Evolutionary conservation across 495 filamentous ascomycete genomes (phyloP).

Genomic region (Bombardia bombarda): DNA sequence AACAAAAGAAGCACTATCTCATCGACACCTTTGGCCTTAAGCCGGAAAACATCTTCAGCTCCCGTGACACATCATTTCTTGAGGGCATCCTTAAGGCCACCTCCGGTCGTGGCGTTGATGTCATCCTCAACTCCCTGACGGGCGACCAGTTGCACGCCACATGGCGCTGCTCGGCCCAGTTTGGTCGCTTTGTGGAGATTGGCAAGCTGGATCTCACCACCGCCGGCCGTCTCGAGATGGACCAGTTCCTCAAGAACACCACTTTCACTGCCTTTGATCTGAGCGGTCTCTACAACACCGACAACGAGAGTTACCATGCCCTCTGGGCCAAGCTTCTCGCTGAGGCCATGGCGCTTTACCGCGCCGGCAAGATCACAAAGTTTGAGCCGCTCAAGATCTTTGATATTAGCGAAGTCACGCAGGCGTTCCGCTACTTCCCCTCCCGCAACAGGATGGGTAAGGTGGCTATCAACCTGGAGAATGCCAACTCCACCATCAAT

Average conservation of each 20-base stretch:
- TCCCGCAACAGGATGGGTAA: not conserved
- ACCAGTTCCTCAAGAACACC: not conserved
- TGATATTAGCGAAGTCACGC: not conserved
- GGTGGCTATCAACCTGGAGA: not conserved
- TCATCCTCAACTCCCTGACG: not conserved
- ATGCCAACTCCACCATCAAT: not conserved
- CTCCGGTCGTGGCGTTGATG: not conserved
- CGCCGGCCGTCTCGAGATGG: not conserved
- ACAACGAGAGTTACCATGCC: too few species aligned
- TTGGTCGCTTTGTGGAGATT: not conserved
- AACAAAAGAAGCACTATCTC: not conserved
- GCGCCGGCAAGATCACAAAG: not conserved
- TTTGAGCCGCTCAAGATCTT: too few species aligned
- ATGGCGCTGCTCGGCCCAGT: not conserved
- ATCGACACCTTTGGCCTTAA: not conserved
- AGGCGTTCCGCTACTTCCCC: not conserved
- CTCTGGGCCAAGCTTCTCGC: too few species aligned
- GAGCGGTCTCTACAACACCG: not conserved
- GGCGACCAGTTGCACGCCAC: not conserved
- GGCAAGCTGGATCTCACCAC: not conserved
- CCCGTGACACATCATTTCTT: not conserved
- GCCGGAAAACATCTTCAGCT: not conserved
- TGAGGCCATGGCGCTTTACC: not conserved
- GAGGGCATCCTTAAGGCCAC: not conserved
- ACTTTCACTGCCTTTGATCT: not conserved